Percentiles rank a stretch among this genome's conserved stretches.
Conservation (phyloP, 192 early-diverging fungal genomes). For the Backusella tuberculispora region DNA sequence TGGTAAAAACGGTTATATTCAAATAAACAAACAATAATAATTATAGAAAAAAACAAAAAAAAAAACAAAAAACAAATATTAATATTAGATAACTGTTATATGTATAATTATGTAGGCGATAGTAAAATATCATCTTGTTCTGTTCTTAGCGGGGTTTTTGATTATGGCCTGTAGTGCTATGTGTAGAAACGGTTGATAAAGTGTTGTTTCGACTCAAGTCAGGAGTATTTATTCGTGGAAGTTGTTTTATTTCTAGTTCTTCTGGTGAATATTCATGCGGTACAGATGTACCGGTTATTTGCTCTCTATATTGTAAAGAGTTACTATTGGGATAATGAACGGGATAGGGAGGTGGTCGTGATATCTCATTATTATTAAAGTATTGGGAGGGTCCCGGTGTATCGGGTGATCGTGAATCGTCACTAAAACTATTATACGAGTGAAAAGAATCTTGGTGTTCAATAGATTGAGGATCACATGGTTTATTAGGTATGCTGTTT, state of each 20-base stretch:
- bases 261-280: neutral
- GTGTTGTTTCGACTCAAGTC: neutral
- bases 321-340: neutral
- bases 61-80: too few species aligned
- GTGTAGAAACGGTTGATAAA: neutral
- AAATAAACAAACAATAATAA: neutral
- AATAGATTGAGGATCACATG: neutral
- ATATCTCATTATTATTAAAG: neutral
- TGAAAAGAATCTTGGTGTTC: neutral
- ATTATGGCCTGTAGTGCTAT: neutral
- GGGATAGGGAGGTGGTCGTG: neutral
- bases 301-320: conserved; percentile 1
- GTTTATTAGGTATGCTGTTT: neutral
- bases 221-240: neutral
- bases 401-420: neutral
- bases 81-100: too few species aligned
- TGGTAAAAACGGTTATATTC: neutral
- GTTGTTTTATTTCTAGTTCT: neutral
- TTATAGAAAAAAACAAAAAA: too few species aligned
- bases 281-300: neutral
- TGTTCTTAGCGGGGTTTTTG: neutral
- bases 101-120: too few species aligned
- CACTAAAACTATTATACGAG: neutral
- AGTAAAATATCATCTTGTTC: neutral
- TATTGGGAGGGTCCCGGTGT: neutral